Percentiles rank a stretch among this genome's conserved stretches.
Evolutionary conservation across 2,329 filamentous ascomycete species (phyloP).

Genomic region (Gremmenia infestans): DNA sequence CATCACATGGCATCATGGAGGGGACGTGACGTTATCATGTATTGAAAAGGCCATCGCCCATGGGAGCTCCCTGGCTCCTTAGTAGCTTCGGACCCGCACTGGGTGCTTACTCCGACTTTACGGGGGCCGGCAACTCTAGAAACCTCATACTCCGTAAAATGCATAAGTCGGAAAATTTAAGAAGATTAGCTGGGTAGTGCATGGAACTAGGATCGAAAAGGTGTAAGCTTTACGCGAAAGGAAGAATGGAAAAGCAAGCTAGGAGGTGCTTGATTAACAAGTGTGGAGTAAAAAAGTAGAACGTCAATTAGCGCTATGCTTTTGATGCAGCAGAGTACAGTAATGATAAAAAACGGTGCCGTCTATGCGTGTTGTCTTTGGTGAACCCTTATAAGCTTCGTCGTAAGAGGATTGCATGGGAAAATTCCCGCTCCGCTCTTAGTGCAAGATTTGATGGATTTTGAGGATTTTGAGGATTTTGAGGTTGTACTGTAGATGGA

Average conservation of each 20-base stretch:
- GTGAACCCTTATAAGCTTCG: neutral
- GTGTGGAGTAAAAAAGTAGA: neutral
- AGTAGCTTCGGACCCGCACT: constrained; percentile 8
- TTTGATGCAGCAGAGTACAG: too few relatives aligned
- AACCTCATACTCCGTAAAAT: neutral
- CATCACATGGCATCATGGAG: neutral
- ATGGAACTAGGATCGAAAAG: neutral
- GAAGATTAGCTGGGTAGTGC: neutral
- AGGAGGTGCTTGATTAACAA: neutral
- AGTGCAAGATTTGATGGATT: neutral
- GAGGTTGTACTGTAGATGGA: too few relatives aligned
- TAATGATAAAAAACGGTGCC: too few relatives aligned
- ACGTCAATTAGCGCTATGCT: too few relatives aligned
- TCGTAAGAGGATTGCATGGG: neutral
- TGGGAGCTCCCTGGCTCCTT: neutral
- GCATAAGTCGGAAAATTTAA: neutral
- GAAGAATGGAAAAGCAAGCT: neutral
- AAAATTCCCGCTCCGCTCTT: neutral
- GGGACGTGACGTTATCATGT: constrained; percentile 10
- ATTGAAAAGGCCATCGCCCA: neutral
- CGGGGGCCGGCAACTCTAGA: constrained; percentile 2
- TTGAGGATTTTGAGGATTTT: neutral
- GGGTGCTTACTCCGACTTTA: constrained; percentile 10
- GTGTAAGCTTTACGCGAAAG: neutral
- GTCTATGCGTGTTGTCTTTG: neutral